Evolutionary conservation across 768 basidiomycete genomes (phyloP).

Genomic region (Amanita inopinata): DNA sequence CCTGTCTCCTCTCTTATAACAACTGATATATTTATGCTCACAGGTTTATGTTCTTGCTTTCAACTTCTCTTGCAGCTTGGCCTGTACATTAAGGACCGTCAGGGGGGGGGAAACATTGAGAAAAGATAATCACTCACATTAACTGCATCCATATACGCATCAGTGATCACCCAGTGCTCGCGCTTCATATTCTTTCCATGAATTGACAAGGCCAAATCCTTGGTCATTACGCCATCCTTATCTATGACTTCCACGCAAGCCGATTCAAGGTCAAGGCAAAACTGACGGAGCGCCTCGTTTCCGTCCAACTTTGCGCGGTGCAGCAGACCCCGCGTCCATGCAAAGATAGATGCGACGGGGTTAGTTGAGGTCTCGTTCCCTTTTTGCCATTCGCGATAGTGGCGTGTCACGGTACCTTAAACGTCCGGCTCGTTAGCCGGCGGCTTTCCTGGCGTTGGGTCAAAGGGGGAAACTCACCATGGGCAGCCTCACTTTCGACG

Average conservation of each 20-base stretch:
- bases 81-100: not conserved
- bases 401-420: slow-evolving; percentile 83
- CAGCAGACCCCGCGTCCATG: slow-evolving; percentile 92
- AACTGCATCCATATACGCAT: slow-evolving; percentile 89
- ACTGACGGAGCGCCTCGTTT: slow-evolving; percentile 63
- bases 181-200: slow-evolving; percentile 86
- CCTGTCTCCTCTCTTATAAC: not conserved
- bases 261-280: slow-evolving; percentile 73
- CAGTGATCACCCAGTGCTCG: slow-evolving; percentile 95
- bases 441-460: not conserved
- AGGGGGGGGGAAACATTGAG: not conserved
- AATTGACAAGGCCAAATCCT: slow-evolving; percentile 92
- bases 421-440: slow-evolving; percentile 1
- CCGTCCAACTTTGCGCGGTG: slow-evolving; percentile 89
- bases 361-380: slow-evolving; percentile 97
- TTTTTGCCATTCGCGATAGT: slow-evolving; percentile 96
- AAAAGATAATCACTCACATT: slow-evolving; percentile 43
- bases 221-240: slow-evolving; percentile 87
- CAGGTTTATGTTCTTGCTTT: slow-evolving; percentile 1
- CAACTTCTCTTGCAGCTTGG: slow-evolving; percentile 7
- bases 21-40: not conserved
- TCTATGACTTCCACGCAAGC: slow-evolving; percentile 91
- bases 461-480: slow-evolving; percentile 38
- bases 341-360: slow-evolving; percentile 97
- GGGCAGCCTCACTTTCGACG: slow-evolving; percentile 94